Conservation (phyloP, 169 alveolate genomes). For the Plasmodium falciparum region DNA sequence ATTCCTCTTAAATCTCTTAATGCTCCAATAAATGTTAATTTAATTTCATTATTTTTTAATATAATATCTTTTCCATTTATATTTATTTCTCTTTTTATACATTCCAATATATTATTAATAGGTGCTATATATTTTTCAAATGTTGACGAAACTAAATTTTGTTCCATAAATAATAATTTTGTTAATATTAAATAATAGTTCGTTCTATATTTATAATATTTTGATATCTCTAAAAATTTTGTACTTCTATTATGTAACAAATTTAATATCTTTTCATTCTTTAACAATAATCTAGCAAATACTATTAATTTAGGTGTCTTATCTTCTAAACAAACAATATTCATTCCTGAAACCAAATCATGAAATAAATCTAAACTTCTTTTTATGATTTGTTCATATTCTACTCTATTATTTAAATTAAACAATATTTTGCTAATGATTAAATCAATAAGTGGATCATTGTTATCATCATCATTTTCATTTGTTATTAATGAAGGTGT, state of each 20-base stretch:
- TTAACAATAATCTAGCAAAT: slow-evolving; percentile 92
- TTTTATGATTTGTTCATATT: slow-evolving; percentile 89
- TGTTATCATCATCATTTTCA: slow-evolving; percentile 53
- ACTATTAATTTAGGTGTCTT: slow-evolving; percentile 93
- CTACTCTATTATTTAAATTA: slow-evolving; percentile 90
- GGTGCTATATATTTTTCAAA: slow-evolving; percentile 91
- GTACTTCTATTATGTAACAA: slow-evolving; percentile 83
- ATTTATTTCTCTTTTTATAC: slow-evolving; percentile 82
- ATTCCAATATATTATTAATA: slow-evolving; percentile 79
- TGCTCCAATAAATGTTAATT: slow-evolving; percentile 90
- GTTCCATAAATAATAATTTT: slow-evolving; percentile 90
- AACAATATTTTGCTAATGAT: slow-evolving; percentile 80
- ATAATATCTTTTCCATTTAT: slow-evolving; percentile 78
- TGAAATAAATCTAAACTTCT: slow-evolving; percentile 91
- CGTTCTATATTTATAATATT: slow-evolving; percentile 92
- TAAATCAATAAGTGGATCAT: slow-evolving; percentile 63
- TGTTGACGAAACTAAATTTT: slow-evolving; percentile 83
- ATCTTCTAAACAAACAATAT: slow-evolving; percentile 93
- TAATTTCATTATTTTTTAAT: slow-evolving; percentile 82
- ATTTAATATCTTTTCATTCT: slow-evolving; percentile 89
- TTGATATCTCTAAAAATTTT: slow-evolving; percentile 78
- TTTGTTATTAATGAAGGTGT: slow-evolving; percentile 40
- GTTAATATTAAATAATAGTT: slow-evolving; percentile 92
- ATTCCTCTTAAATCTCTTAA: slow-evolving; percentile 94
- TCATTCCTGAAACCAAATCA: slow-evolving; percentile 94